These are phyloP conservation scores for Plasmodium coatneyi DNA, from an alignment of 169 alveolate species.

Conservation along the genomic window DNA sequence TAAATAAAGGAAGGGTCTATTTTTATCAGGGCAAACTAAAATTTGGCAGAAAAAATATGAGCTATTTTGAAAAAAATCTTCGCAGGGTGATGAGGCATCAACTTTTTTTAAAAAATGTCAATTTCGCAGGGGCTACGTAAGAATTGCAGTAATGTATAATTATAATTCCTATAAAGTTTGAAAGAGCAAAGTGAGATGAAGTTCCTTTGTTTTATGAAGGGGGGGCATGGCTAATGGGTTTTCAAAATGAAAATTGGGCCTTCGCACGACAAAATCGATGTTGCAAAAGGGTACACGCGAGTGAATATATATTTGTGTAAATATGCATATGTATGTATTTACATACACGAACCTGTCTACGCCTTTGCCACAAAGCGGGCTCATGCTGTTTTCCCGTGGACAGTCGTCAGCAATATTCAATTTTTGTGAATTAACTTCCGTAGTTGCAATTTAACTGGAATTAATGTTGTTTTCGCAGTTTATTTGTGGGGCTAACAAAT, in stretches of 20 bases:
- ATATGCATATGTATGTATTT: neutral
- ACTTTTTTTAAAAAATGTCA: neutral
- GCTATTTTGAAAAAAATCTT: neutral
- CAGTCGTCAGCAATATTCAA: neutral
- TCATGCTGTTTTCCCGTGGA: neutral
- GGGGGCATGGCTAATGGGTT: neutral
- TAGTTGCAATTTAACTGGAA: neutral
- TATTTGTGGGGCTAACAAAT: conserved; percentile 5
- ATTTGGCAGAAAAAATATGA: neutral
- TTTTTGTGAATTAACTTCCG: neutral
- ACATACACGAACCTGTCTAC: neutral
- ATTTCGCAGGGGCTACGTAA: neutral
- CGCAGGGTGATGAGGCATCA: neutral
- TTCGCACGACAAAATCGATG: neutral
- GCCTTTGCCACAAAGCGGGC: neutral
- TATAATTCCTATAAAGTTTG: conserved; percentile 12
- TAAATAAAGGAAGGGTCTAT: neutral
- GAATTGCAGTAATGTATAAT: neutral
- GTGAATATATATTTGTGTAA: neutral
- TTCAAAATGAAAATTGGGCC: conserved; percentile 3
- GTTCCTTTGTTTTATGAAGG: neutral
- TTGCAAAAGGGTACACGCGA: neutral
- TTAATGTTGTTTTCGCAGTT: neutral
- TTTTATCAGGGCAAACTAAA: neutral
- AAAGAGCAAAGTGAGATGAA: conserved; percentile 2